A percentile compares a stretch with the other conserved stretches of the same genome.
phyloP scores from a whole-genome alignment of 345 rosid genomes.

The Toxicodendron radicans region DNA sequence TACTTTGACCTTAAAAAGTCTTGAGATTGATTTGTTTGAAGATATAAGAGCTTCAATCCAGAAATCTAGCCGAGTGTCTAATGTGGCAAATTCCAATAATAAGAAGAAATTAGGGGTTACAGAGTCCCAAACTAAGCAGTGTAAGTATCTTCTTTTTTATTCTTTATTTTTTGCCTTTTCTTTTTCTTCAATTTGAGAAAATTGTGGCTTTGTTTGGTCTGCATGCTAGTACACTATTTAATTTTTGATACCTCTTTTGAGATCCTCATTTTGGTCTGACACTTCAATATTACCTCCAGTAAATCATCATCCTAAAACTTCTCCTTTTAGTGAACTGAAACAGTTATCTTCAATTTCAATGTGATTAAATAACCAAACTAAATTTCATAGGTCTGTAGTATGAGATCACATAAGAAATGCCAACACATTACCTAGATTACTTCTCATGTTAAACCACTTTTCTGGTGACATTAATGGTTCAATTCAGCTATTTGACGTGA shows the following conservation, averaged over 20 bases:
- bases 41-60: slow-evolving; percentile 83
- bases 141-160: slow-evolving; percentile 62
- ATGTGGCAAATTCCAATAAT: slow-evolving; percentile 28
- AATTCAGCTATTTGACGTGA: not conserved
- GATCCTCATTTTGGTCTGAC: not conserved
- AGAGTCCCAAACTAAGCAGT: slow-evolving; percentile 28
- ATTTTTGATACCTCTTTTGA: not conserved
- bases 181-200: slow-evolving; percentile 9
- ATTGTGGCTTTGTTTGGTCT: not conserved
- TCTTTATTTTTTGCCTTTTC: not conserved
- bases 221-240: not conserved
- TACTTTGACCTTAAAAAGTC: slow-evolving; percentile 45
- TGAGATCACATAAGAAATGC: not conserved
- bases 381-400: not conserved
- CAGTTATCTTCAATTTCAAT: not conserved
- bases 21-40: slow-evolving; percentile 56
- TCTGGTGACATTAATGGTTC: not conserved
- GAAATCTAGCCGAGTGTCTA: slow-evolving; percentile 47
- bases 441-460: not conserved
- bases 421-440: not conserved
- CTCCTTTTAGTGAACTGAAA: not conserved
- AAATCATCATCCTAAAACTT: not conserved
- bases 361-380: not conserved
- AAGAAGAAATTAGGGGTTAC: slow-evolving; percentile 28
- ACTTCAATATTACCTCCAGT: not conserved